A percentile compares a stretch with the other conserved stretches of the same genome.
Conservation (phyloP, 2,329 filamentous ascomycete species). For the Ceratocystis lukuohia region DNA sequence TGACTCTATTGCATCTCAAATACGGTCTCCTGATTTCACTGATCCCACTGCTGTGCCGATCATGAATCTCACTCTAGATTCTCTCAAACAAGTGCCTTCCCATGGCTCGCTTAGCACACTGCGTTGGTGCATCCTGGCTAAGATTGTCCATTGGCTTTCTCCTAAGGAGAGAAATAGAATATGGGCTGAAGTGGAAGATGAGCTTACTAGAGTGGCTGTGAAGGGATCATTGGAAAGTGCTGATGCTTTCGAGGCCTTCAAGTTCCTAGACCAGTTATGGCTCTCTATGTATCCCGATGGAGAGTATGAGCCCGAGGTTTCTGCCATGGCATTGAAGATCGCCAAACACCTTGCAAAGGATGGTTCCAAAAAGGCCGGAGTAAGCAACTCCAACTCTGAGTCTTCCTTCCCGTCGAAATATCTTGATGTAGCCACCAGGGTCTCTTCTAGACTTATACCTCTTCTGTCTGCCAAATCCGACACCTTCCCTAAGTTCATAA, state of each 20-base stretch:
- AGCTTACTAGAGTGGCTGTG: constrained; percentile 26
- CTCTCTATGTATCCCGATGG: constrained; percentile 29
- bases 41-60: constrained; percentile 32
- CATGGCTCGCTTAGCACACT: constrained; percentile 26
- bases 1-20: constrained; percentile 31
- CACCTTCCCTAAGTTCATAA: constrained; percentile 18
- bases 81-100: constrained; percentile 23
- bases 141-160: constrained; percentile 27
- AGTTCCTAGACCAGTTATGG: constrained; percentile 30
- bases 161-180: constrained; percentile 25
- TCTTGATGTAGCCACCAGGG: constrained; percentile 16
- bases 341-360: constrained; percentile 26
- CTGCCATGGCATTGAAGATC: constrained; percentile 27
- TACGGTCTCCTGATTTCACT: constrained; percentile 31
- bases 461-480: constrained; percentile 17
- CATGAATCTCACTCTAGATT: constrained; percentile 27
- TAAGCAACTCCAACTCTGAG: neutral
- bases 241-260: constrained; percentile 32
- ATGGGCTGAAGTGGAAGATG: constrained; percentile 27
- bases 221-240: constrained; percentile 26
- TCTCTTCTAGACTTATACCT: constrained; percentile 17
- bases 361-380: constrained; percentile 21
- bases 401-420: neutral
- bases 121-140: constrained; percentile 32
- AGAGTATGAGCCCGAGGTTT: constrained; percentile 24